Base-by-base conservation (phyloP, 2,329 filamentous ascomycete species). In the Phoma sp. region DNA sequence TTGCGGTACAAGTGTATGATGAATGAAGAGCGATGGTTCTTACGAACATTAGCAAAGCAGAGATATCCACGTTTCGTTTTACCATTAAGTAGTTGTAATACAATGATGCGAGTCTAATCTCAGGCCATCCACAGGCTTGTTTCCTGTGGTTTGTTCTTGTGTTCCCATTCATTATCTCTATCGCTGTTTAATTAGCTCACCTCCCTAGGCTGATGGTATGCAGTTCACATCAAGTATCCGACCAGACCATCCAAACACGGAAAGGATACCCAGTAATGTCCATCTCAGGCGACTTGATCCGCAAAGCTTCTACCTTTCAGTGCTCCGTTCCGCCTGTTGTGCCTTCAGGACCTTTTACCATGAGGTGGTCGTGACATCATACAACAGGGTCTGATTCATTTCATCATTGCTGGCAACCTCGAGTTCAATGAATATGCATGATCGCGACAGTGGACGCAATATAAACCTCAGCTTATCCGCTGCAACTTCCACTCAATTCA, bases 361-460 rank as follows among this genome's bases (percentile, higher is more conserved):
- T 55, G 47, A 55, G 52, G 52, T 55, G 28, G 34, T 55, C 30
- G 46, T 55, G 52, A 55, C 52, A 55, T 55, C 52, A 55, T 54
- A 26, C 43, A 48, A 29, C 7, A 48, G 38, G 50, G 26, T 53
- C 38, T 38, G 40, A 15, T 46, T 46, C 26, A 49, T 55, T 40
- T 48, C 52, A 55, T 55, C 52, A 52, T 51, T 28, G 29, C 23
- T 42, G 17, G 26, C 40, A 43, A 38, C 33, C n/a, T 37, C 26
- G 38, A 21, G 17, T 32, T 43, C n/a, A 38, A 33, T 18, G 12
- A 38, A 43, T 29, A n/a, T 43, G 26, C 47, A 50, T 43, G 39
- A 53, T 54, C 51, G 33, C 38, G 33, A 34, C 18, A 17, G 21
- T n/a, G 29, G 23, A 23, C 39, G 39, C 33, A 36, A 48, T 48